These are phyloP conservation scores for Xerocomus nothofagi DNA, from an alignment of 1,284 basidiomycete species.

Conservation along the genomic window DNA sequence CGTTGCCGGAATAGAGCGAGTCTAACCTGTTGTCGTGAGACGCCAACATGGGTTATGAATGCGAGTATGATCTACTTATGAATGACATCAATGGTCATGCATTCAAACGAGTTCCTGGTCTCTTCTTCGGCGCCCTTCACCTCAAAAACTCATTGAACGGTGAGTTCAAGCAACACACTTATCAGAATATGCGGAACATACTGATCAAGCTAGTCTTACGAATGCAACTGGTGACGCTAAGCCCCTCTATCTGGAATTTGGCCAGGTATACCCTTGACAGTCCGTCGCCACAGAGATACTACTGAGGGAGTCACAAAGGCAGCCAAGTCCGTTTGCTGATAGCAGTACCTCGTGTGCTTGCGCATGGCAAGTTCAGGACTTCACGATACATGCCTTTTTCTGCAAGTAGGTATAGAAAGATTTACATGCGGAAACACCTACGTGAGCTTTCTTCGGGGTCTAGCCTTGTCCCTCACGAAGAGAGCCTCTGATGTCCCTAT, in stretches of 20 bases:
- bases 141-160: constrained; percentile 45
- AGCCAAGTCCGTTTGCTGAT: too few relatives aligned
- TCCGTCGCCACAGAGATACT: too few relatives aligned
- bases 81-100: constrained; percentile 46
- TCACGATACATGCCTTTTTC: constrained; percentile 46
- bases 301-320: too few relatives aligned
- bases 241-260: constrained; percentile 46
- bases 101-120: constrained; percentile 40
- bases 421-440: constrained; percentile 41
- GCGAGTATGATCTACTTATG: constrained; percentile 50
- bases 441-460: constrained; percentile 3
- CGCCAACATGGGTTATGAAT: constrained; percentile 20
- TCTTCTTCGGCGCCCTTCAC: constrained; percentile 44
- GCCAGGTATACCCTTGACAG: constrained; percentile 49
- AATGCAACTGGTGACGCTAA: constrained; percentile 38
- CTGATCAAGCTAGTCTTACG: constrained; percentile 34
- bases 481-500: constrained; percentile 38
- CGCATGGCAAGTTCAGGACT: constrained; percentile 41
- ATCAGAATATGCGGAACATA: not conserved
- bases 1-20: constrained; percentile 41
- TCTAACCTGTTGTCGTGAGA: not conserved
- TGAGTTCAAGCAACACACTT: constrained; percentile 10
- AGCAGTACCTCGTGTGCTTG: constrained; percentile 30
- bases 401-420: constrained; percentile 47
- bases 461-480: constrained; percentile 2